These are phyloP conservation scores for Monilinia laxa DNA, from an alignment of 2,329 filamentous ascomycete genomes.

Conservation along the genomic window DNA sequence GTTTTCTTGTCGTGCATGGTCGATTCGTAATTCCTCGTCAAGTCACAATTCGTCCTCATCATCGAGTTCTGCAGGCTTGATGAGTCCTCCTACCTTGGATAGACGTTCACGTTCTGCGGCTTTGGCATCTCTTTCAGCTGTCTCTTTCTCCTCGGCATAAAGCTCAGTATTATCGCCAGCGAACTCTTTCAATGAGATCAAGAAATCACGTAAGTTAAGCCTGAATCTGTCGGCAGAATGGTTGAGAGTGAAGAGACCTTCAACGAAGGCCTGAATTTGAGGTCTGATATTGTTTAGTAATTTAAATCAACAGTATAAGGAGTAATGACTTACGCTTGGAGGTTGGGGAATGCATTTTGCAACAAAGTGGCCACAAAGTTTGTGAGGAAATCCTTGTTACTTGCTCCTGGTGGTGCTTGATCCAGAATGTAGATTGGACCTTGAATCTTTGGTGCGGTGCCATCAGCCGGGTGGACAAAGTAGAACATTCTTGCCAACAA, in stretches of 20 bases:
- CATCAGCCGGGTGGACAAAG: slow-evolving; percentile 75
- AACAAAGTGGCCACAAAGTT: slow-evolving; percentile 84
- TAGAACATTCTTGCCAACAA: slow-evolving; percentile 94
- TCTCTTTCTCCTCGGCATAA: slow-evolving; percentile 91
- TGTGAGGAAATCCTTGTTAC: slow-evolving; percentile 86
- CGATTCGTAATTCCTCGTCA: slow-evolving; percentile 62
- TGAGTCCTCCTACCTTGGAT: slow-evolving; percentile 89
- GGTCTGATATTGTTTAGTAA: slow-evolving; percentile 54
- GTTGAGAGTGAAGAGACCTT: slow-evolving; percentile 84
- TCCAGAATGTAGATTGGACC: slow-evolving; percentile 86
- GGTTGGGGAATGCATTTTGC: slow-evolving; percentile 87
- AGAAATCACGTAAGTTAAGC: slow-evolving; percentile 90
- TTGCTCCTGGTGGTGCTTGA: slow-evolving; percentile 77
- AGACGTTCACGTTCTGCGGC: slow-evolving; percentile 86
- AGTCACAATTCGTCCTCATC: slow-evolving; percentile 88
- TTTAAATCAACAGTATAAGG: background rate
- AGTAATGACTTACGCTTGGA: slow-evolving; percentile 69
- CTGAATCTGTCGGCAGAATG: slow-evolving; percentile 93
- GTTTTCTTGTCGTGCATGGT: slow-evolving; percentile 44
- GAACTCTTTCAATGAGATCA: slow-evolving; percentile 97
- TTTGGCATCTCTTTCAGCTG: slow-evolving; percentile 81
- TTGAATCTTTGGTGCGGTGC: slow-evolving; percentile 76
- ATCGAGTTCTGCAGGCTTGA: slow-evolving; percentile 96
- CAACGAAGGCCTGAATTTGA: slow-evolving; percentile 88
- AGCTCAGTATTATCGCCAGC: slow-evolving; percentile 92